These are phyloP conservation scores for Suillus brevipes DNA, from an alignment of 768 basidiomycete genomes.

Conservation along the genomic window DNA sequence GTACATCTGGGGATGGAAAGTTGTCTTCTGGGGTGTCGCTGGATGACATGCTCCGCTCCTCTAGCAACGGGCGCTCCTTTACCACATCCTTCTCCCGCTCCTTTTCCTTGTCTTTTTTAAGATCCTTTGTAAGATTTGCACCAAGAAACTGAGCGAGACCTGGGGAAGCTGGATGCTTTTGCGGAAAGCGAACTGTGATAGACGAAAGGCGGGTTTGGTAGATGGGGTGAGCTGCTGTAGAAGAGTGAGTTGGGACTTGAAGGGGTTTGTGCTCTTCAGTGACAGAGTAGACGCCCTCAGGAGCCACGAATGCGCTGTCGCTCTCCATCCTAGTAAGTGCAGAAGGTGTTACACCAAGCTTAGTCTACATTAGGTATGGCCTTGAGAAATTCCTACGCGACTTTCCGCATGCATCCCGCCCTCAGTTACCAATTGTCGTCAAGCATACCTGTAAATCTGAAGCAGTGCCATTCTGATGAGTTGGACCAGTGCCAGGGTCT, in stretches of 20 bases:
- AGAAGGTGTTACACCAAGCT: not conserved
- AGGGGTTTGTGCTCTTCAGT: slow-evolving; percentile 82
- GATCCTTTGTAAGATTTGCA: slow-evolving; percentile 58
- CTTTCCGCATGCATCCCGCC: not conserved
- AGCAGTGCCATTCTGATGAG: no score
- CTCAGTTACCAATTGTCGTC: no score
- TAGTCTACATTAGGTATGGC: not conserved
- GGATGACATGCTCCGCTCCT: slow-evolving; percentile 78
- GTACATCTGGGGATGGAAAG: slow-evolving; percentile 41
- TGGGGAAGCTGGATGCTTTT: slow-evolving; percentile 54
- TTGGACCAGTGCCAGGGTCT: no score
- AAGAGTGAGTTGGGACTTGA: slow-evolving; percentile 40
- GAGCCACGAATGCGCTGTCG: slow-evolving; percentile 83
- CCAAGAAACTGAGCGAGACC: slow-evolving; percentile 69
- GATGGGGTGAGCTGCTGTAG: slow-evolving; percentile 29
- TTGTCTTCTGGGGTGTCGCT: slow-evolving; percentile 74
- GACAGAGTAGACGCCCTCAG: slow-evolving; percentile 87
- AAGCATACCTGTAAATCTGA: no score
- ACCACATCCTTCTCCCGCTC: slow-evolving; percentile 35
- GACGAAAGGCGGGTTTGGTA: slow-evolving; percentile 67
- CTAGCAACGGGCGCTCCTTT: slow-evolving; percentile 40
- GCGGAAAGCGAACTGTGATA: slow-evolving; percentile 62
- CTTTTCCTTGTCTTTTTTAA: slow-evolving; percentile 53
- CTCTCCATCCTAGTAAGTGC: slow-evolving; percentile 48
- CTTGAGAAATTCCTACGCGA: slow-evolving; percentile 1